phyloP scores from a whole-genome alignment of 371 early-diverging fungal genomes.

The Zopfochytrium polystomum region DNA sequence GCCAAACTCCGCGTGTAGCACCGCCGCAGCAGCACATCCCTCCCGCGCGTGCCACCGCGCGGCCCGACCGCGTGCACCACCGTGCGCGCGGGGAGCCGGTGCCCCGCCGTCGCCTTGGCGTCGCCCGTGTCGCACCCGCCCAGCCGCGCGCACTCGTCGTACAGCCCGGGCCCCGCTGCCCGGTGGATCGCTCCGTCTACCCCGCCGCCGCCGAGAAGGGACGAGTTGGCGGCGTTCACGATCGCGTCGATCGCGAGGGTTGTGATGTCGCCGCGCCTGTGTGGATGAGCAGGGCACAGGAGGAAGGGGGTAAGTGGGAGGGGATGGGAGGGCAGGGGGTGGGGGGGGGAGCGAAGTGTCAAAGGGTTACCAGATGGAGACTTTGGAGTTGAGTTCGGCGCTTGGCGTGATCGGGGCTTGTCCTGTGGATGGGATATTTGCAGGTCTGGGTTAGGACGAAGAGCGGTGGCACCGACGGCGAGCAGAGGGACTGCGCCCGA shows the following conservation, averaged over 20 bases:
- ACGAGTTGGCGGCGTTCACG: conserved; percentile 6
- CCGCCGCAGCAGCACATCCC: too few relatives aligned
- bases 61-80: too few relatives aligned
- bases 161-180: conserved; percentile 71
- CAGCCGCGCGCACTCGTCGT: conserved; percentile 64
- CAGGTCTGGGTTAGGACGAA: too few relatives aligned
- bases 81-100: conserved; percentile 56
- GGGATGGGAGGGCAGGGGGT: background rate
- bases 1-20: too few relatives aligned
- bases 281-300: too few relatives aligned
- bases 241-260: conserved; percentile 14
- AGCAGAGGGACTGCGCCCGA: too few relatives aligned
- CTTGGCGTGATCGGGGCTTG: too few relatives aligned
- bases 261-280: conserved; percentile 65
- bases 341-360: background rate
- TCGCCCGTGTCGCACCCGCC: conserved; percentile 73
- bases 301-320: background rate
- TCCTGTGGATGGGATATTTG: too few relatives aligned
- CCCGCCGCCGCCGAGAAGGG: conserved; percentile 18
- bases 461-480: too few relatives aligned
- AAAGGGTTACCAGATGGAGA: conserved; percentile 9
- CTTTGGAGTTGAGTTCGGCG: conserved; percentile 8
- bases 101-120: conserved; percentile 70
- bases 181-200: conserved; percentile 90
- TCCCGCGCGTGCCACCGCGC: too few relatives aligned